phyloP scores from a whole-genome alignment of 2,329 filamentous ascomycete genomes.

The Emmonsiellopsis sp. region DNA sequence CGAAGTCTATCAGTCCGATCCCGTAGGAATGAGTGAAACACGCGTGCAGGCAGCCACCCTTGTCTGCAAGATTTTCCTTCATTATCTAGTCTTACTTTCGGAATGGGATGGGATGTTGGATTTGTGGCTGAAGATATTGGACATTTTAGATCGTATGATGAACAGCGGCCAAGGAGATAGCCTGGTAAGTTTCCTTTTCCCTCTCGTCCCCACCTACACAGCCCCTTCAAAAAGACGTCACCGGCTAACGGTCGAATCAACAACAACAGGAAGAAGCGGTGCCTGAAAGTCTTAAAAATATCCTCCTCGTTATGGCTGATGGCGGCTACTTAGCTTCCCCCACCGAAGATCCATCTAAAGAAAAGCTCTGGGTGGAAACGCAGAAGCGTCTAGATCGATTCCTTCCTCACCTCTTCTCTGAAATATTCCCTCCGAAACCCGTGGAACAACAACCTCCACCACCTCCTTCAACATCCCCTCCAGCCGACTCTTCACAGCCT shows the following conservation, averaged over 20 bases:
- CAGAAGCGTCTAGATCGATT: conserved; percentile 51
- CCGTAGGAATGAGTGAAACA: conserved; percentile 89
- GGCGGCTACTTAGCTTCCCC: conserved; percentile 75
- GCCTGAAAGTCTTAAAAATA: conserved; percentile 90
- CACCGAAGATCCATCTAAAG: conserved; percentile 37
- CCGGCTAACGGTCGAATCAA: not conserved
- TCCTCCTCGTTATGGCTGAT: conserved; percentile 87
- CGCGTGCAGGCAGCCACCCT: conserved; percentile 83
- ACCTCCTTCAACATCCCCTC: not conserved
- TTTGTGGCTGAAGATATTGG: conserved; percentile 84
- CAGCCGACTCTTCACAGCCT: not conserved
- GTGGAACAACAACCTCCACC: not conserved
- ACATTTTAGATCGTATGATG: conserved; percentile 92
- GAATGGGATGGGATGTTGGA: conserved; percentile 84
- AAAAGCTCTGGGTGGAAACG: conserved; percentile 52
- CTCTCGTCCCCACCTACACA: no score
- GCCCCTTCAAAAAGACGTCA: no score
- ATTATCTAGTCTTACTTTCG: conserved; percentile 77
- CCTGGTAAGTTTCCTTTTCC: conserved; percentile 49
- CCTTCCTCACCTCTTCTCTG: conserved; percentile 48
- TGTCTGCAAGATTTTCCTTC: conserved; percentile 89
- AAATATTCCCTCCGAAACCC: conserved; percentile 43
- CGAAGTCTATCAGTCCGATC: conserved; percentile 86
- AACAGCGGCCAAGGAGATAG: conserved; percentile 89
- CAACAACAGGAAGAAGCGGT: conserved; percentile 74